Evolutionary conservation across 306 rosid genomes (phyloP).

Genomic region (Senna siamea): DNA sequence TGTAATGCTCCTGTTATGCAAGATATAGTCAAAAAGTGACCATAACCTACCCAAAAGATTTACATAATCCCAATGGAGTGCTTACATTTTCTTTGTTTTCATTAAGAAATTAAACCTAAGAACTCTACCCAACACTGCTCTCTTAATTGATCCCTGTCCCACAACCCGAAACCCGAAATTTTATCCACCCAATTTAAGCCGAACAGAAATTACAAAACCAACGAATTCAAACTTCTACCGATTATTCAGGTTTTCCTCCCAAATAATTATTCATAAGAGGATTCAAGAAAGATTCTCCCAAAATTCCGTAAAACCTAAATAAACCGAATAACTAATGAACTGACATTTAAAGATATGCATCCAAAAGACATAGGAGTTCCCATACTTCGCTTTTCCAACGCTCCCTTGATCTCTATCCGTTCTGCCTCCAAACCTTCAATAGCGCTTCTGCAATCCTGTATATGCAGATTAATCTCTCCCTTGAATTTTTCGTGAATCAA

Average conservation of each 20-base stretch:
- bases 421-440: slow-evolving; percentile 74
- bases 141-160: background rate
- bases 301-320: slow-evolving; percentile 13
- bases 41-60: slow-evolving; percentile 19
- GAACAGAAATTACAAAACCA: slow-evolving; percentile 20
- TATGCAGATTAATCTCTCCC: slow-evolving; percentile 78
- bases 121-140: slow-evolving; percentile 18
- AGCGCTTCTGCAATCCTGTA: slow-evolving; percentile 73
- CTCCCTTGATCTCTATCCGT: slow-evolving; percentile 73
- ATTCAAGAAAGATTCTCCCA: background rate
- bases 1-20: slow-evolving; percentile 70
- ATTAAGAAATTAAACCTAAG: slow-evolving; percentile 10
- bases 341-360: slow-evolving; percentile 29
- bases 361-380: slow-evolving; percentile 34
- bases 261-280: slow-evolving; percentile 5
- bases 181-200: slow-evolving; percentile 4
- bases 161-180: slow-evolving; percentile 8
- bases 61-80: slow-evolving; percentile 22
- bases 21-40: slow-evolving; percentile 28
- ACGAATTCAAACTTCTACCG: slow-evolving; percentile 20
- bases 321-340: slow-evolving; percentile 10
- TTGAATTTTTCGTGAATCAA: slow-evolving; percentile 75
- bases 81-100: background rate
- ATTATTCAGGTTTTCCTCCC: slow-evolving; percentile 23
- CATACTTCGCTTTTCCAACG: slow-evolving; percentile 82